Conservation (phyloP, 495 filamentous ascomycete species). For the Penicillium lividum region DNA sequence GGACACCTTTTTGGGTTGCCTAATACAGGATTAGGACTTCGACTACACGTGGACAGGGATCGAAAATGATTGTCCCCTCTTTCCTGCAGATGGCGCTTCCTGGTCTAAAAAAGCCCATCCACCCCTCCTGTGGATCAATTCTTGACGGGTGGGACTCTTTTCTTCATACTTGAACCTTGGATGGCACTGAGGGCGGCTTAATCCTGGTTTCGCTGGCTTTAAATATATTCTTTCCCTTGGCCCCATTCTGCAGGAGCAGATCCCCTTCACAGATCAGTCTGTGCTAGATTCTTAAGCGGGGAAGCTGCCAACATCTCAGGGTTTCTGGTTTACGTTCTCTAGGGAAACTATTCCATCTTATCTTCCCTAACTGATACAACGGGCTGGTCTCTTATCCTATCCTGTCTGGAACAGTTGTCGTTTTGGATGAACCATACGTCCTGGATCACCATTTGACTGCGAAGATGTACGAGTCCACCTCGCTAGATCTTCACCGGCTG, state of each 20-base stretch:
- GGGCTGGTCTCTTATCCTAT: constrained; percentile 9
- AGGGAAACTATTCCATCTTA: background rate
- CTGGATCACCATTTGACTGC: background rate
- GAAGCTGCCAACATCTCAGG: constrained; percentile 9
- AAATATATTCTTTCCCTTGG: constrained; percentile 18
- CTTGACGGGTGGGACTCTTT: constrained; percentile 18
- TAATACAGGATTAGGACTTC: constrained; percentile 4
- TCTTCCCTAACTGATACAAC: background rate
- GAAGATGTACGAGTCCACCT: constrained; percentile 36
- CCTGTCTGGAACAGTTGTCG: constrained; percentile 5
- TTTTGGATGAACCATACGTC: constrained; percentile 4
- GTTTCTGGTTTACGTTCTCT: background rate
- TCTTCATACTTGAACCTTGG: constrained; percentile 16
- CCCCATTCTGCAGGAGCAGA: constrained; percentile 12
- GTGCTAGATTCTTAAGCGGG: constrained; percentile 12
- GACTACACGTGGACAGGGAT: constrained; percentile 29
- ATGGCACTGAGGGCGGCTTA: constrained; percentile 18
- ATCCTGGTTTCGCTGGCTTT: constrained; percentile 21
- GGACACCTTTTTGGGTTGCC: constrained; percentile 7
- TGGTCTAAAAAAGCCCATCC: constrained; percentile 14
- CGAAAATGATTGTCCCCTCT: constrained; percentile 11
- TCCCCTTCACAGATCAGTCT: constrained; percentile 19
- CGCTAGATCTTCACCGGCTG: constrained; percentile 38
- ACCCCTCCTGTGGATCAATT: constrained; percentile 15
- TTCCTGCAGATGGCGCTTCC: constrained; percentile 12